Percentiles rank a stretch among this genome's conserved stretches.
These are phyloP conservation scores for Collybia nuda DNA, from an alignment of 768 basidiomycete genomes.

Conservation along the genomic window DNA sequence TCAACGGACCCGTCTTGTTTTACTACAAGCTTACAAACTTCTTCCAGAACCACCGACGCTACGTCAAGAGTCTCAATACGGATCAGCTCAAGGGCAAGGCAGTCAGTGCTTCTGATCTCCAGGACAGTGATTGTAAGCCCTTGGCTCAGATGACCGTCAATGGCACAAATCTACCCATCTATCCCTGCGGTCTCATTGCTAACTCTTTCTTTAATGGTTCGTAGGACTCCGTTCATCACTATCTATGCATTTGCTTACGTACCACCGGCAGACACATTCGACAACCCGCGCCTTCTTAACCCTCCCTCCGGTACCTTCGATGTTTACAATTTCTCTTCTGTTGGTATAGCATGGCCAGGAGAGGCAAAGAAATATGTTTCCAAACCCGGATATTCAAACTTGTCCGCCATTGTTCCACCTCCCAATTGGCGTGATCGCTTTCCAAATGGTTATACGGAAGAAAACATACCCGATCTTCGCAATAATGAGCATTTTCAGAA, in stretches of 20 bases:
- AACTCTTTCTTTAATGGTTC: slow-evolving; percentile 95
- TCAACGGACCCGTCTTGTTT: slow-evolving; percentile 75
- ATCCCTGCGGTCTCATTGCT: slow-evolving; percentile 96
- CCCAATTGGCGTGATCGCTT: slow-evolving; percentile 85
- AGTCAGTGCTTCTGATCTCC: slow-evolving; percentile 47
- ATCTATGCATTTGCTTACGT: slow-evolving; percentile 4
- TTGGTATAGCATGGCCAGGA: slow-evolving; percentile 94
- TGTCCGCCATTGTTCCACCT: slow-evolving; percentile 80
- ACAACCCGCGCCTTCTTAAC: slow-evolving; percentile 58
- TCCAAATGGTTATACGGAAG: slow-evolving; percentile 69
- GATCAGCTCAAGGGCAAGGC: slow-evolving; percentile 81
- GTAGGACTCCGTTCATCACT: slow-evolving; percentile 13
- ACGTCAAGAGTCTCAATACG: slow-evolving; percentile 87
- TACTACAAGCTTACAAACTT: slow-evolving; percentile 98
- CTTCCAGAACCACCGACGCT: slow-evolving; percentile 97
- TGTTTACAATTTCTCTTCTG: slow-evolving; percentile 72
- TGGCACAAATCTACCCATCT: slow-evolving; percentile 45
- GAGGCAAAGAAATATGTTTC: slow-evolving; percentile 87
- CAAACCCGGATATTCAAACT: slow-evolving; percentile 47
- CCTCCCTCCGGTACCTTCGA: slow-evolving; percentile 42
- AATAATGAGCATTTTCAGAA: slow-evolving; percentile 94
- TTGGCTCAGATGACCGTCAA: slow-evolving; percentile 56
- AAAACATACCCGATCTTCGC: slow-evolving; percentile 70
- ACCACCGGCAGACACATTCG: slow-evolving; percentile 68
- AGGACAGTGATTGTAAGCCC: slow-evolving; percentile 85